Percentiles rank a stretch among this genome's conserved stretches.
Conservation (phyloP, 306 rosid genomes). For the Fragaria iinumae region DNA sequence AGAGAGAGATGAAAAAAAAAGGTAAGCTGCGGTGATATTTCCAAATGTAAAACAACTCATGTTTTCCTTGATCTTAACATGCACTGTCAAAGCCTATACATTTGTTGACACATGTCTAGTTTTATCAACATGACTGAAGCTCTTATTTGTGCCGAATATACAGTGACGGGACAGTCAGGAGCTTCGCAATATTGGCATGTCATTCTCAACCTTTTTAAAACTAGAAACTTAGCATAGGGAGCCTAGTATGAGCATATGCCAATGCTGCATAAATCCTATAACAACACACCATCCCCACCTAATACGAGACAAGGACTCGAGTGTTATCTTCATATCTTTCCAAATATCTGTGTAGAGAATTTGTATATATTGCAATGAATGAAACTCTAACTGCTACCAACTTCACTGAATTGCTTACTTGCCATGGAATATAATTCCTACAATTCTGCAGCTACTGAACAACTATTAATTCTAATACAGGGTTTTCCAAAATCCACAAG, state of each 20-base stretch:
- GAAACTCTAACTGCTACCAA: too few species aligned
- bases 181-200: background rate
- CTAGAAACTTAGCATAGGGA: background rate
- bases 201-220: background rate
- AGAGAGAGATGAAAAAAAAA: too few species aligned
- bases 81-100: background rate
- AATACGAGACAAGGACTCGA: background rate
- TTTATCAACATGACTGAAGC: background rate
- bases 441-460: background rate
- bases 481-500: background rate
- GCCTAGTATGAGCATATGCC: background rate
- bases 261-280: background rate
- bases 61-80: background rate
- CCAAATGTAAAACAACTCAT: background rate
- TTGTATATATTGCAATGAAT: background rate
- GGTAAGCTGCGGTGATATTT: background rate
- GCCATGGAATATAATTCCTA: too few species aligned
- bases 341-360: background rate
- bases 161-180: background rate
- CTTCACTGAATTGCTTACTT: too few species aligned
- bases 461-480: too few species aligned
- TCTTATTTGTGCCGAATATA: background rate
- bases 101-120: background rate
- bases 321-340: background rate
- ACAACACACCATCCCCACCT: background rate